Conservation (phyloP, 306 rosid genomes). For the Quercus aquifolioides region DNA sequence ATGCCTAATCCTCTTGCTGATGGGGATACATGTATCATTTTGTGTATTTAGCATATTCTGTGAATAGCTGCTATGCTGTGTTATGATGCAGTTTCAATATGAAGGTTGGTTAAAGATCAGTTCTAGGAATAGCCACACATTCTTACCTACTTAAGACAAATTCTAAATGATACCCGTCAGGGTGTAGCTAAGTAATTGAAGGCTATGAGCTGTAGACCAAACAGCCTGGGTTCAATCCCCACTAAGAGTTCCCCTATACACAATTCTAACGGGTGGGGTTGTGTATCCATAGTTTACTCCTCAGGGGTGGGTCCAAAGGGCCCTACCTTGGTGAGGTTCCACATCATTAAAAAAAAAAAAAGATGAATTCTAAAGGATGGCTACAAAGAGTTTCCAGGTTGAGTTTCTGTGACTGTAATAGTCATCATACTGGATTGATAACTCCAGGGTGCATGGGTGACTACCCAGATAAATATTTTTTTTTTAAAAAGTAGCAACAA, state of each 20-base stretch:
- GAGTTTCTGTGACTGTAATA: neutral
- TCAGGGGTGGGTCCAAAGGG: no score
- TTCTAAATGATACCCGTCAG: neutral
- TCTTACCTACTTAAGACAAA: neutral
- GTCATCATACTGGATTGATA: neutral
- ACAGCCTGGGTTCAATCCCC: no score
- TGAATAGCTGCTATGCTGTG: neutral
- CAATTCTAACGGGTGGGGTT: no score
- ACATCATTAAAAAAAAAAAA: no score
- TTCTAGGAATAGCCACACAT: neutral
- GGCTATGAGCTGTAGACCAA: no score
- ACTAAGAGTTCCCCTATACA: no score
- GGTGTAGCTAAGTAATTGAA: no score
- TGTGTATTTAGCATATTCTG: neutral
- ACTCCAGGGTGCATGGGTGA: neutral
- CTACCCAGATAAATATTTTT: neutral
- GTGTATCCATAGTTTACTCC: no score
- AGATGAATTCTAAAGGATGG: no score
- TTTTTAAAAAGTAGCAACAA: neutral
- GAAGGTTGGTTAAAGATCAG: neutral
- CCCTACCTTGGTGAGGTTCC: no score
- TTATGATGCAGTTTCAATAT: neutral
- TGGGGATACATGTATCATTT: neutral
- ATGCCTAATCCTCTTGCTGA: neutral
- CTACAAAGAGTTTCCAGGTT: neutral